These are phyloP conservation scores for Diplotaxis tenuifolia DNA, from an alignment of 345 rosid genomes.

Conservation along the genomic window DNA sequence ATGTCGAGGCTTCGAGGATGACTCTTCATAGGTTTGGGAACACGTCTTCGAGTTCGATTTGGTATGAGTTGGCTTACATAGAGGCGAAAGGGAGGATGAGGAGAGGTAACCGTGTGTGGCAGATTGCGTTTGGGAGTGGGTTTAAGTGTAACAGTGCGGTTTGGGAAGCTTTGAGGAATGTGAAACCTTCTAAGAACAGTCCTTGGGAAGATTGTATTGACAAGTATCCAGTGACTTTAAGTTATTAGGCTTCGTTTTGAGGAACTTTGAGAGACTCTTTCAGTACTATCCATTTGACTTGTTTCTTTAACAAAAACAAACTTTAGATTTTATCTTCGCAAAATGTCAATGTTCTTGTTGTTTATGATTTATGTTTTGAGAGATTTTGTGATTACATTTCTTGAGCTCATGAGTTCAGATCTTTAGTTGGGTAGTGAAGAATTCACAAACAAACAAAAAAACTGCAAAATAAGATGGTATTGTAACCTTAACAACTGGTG, in stretches of 20 bases:
- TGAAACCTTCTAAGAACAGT: slow-evolving; percentile 33
- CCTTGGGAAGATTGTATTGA: slow-evolving; percentile 50
- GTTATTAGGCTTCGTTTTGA: slow-evolving; percentile 20
- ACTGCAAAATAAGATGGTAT: neutral
- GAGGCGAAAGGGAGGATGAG: slow-evolving; percentile 48
- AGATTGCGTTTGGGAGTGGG: slow-evolving; percentile 45
- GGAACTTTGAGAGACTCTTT: slow-evolving; percentile 9
- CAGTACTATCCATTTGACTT: slow-evolving; percentile 5
- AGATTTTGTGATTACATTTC: slow-evolving; percentile 19
- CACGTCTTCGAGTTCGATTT: slow-evolving; percentile 48
- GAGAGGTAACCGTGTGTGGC: slow-evolving; percentile 45
- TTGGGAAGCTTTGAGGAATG: slow-evolving; percentile 43
- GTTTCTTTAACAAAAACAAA: neutral
- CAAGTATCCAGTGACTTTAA: slow-evolving; percentile 44
- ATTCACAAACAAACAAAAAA: neutral
- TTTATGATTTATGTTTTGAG: slow-evolving; percentile 14
- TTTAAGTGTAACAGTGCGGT: slow-evolving; percentile 50
- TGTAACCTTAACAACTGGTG: neutral
- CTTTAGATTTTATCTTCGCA: slow-evolving; percentile 20
- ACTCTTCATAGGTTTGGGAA: slow-evolving; percentile 50
- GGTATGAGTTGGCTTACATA: slow-evolving; percentile 49
- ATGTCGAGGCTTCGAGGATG: slow-evolving; percentile 53
- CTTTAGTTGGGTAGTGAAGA: neutral
- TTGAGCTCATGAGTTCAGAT: slow-evolving; percentile 12
- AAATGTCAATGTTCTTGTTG: slow-evolving; percentile 24